Evolutionary conservation across 345 rosid species (phyloP), one percentile per base, ranked within the genome.

Genomic region (Linum usitatissimum): DNA sequence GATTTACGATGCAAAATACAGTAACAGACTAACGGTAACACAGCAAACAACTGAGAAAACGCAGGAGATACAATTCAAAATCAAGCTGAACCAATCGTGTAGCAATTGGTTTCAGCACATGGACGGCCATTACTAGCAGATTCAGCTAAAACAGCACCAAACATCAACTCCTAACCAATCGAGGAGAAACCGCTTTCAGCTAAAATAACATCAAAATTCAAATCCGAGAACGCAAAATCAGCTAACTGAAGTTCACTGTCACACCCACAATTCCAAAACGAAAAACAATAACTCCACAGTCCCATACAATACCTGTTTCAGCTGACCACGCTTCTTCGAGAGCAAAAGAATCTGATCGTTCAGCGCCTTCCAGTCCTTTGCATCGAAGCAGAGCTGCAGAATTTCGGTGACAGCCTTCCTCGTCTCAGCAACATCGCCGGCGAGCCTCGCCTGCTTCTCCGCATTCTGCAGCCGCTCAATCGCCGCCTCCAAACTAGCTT

Each of bases 291-390:
- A 18, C 31, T 3, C 21, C 21, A 12, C 18, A 18, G 10, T 64
- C 21, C 28, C 28, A 0, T 2, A 23, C 28, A 2, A 23, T 23
- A 91, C 98, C 95, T 91, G 92, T 70, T 91, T 91, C 40, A 88
- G 88, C 76, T 88, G 96, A 8, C 92, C 95, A 28, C 96, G 90
- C 65, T 87, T 87, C 70, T 91, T 91, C 6, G 98, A 88, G 14
- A 91, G 66, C 55, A 82, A 75, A 31, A 83, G 30, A 74, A 88
- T 91, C 79, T 88, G 90, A 63, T 86, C 90, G 51, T 84, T 84
- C 8, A 86, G 80, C 55, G 82, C 55, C 70, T 83, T 89, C 91
- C 96, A 91, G 64, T 85, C 95, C 45, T 83, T 84, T 1, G 87
- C 98, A 55, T 89, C 81, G 75, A 86, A 89, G 80, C 98, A 92